Percentiles rank a stretch among this genome's conserved stretches.
phyloP scores from a whole-genome alignment of 202 grass and related monocot species.

The Schoenoplectus tabernaemontani region DNA sequence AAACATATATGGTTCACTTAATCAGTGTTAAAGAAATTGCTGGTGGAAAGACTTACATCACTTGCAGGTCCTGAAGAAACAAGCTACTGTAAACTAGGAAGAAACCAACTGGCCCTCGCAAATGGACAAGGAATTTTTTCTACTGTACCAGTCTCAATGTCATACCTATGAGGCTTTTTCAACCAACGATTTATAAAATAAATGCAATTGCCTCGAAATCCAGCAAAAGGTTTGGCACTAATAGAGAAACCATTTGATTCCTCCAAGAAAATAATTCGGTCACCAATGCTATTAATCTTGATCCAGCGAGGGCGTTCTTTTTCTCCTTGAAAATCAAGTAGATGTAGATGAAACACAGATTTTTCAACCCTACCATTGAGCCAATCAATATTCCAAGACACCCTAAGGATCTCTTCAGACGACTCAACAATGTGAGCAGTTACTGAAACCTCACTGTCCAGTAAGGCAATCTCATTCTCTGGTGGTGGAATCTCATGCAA shows the following conservation, averaged over 20 bases:
- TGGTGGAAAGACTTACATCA: not conserved
- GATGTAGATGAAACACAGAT: not conserved
- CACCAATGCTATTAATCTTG: constrained; percentile 6
- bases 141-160: not conserved
- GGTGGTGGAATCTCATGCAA: constrained; percentile 1
- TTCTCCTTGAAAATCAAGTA: not conserved
- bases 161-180: not conserved
- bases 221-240: not conserved
- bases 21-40: not conserved
- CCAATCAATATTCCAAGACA: not conserved
- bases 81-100: constrained; percentile 2
- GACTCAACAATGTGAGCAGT: not conserved
- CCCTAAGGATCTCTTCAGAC: not conserved
- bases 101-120: not conserved
- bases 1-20: not conserved
- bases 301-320: not conserved
- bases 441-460: not conserved
- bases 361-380: not conserved
- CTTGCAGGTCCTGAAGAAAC: not conserved
- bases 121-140: constrained; percentile 14
- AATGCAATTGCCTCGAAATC: constrained; percentile 3
- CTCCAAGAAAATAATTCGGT: constrained; percentile 21
- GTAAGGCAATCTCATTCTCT: not conserved
- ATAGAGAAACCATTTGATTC: constrained; percentile 12
- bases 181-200: not conserved